Percentiles rank a stretch among this genome's conserved stretches.
These are phyloP conservation scores for Nepenthes alata DNA, from an alignment of 179 eudicot genomes.

Conservation along the genomic window DNA sequence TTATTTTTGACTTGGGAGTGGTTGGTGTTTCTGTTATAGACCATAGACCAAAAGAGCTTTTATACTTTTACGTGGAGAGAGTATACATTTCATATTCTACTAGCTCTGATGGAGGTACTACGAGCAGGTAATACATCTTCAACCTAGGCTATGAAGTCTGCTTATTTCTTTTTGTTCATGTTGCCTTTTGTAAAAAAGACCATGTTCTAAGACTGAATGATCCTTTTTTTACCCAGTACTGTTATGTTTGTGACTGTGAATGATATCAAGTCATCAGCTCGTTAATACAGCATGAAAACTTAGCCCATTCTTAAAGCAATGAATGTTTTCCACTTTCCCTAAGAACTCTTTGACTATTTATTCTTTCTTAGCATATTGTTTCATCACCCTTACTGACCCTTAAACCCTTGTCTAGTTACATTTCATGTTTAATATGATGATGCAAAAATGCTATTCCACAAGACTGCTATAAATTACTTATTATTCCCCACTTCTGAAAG, in stretches of 20 bases:
- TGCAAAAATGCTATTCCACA: too few species aligned
- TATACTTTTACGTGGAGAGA: constrained; percentile 70
- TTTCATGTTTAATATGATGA: too few species aligned
- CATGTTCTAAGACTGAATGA: background rate
- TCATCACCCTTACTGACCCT: too few species aligned
- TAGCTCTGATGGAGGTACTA: constrained; percentile 82
- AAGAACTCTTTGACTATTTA: too few species aligned
- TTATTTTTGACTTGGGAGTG: constrained; percentile 77
- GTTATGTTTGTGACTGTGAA: background rate
- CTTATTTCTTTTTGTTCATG: constrained; percentile 2
- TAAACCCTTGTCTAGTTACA: too few species aligned
- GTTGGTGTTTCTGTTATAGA: constrained; percentile 79
- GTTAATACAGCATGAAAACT: background rate
- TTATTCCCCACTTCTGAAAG: too few species aligned
- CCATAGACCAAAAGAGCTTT: constrained; percentile 85
- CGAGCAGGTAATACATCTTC: constrained; percentile 54
- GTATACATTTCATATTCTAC: constrained; percentile 76
- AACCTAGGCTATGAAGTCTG: background rate
- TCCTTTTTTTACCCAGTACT: background rate
- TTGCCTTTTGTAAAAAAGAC: too few species aligned
- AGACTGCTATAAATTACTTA: too few species aligned
- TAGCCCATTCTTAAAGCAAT: too few species aligned
- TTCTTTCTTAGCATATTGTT: too few species aligned
- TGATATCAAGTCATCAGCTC: background rate
- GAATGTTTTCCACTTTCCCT: too few species aligned